Evolutionary conservation across 1,284 basidiomycete species (phyloP), one percentile per base, ranked within the genome.

Genomic region (Cystobasidium sp.): DNA sequence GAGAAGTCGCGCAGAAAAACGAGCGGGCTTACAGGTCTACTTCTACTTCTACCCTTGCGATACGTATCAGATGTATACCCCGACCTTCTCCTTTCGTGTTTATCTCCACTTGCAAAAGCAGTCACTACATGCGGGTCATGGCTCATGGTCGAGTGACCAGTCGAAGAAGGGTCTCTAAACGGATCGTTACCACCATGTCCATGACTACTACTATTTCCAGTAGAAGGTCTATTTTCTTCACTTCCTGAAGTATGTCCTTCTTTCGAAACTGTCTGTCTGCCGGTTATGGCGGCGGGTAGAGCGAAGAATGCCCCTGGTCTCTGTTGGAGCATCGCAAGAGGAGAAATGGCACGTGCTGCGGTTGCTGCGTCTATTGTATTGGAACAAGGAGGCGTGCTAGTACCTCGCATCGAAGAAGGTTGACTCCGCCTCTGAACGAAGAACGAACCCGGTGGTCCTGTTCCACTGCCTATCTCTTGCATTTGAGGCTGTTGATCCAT

Each of bases 41-140:
- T 66, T 46, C 53, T 66, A 14, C 70, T 46, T 41, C 46, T 66
- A 14, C 70, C 31, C 24, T 55, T 65, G 4, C 70, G 49, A 44
- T 73, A 73, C 0, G 62, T 73, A 59, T 73, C 70, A 18, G 53
- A 56, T 5, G 58, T 73, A 63, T 65, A 73, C 18, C 70, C 70
- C 18, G 70, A 65, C 12, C 44, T 46, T 18, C 63, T 24, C 14
- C 70, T 37, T 53, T 59, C 59, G 22, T 52, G 69, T 31, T 59
- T 59, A 49, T 51, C 66, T 31, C 31, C 31, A 31, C 31, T 31
- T 31, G 14, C 22, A 39, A 46, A 16, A 46, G 37, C 66, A 22
- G 31, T 31, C 7, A 24, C 49, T 8, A 43, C 18, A 20, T 14
- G 9, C 8, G 37, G 39, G 43, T 51, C 22, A 22, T 66, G 47